Evolutionary conservation across 2,329 filamentous ascomycete genomes (phyloP).

Genomic region (Thielaviopsis ethacetica): DNA sequence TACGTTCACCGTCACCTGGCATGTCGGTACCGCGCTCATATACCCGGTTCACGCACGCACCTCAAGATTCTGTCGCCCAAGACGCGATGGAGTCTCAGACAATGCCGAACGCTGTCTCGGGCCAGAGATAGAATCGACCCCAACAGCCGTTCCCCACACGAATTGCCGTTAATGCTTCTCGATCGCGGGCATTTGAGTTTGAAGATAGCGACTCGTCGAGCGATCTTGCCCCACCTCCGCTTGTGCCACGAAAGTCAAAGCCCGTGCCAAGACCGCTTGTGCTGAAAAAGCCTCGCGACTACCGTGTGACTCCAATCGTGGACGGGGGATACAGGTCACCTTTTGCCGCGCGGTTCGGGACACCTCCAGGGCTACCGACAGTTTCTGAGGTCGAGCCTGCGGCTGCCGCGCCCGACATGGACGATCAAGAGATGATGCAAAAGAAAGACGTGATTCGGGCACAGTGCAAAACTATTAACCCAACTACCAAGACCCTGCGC

Average conservation of each 20-base stretch:
- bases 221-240: neutral
- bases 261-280: neutral
- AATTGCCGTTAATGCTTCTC: neutral
- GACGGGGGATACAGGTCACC: neutral
- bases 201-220: neutral
- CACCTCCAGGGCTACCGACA: neutral
- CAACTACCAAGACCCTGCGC: neutral
- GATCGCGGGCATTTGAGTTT: slow-evolving; percentile 3
- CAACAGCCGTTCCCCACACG: slow-evolving; percentile 4
- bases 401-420: neutral
- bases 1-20: neutral
- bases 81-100: neutral
- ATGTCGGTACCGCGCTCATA: neutral
- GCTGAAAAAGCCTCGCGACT: neutral
- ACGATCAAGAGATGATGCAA: neutral
- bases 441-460: neutral
- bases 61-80: neutral
- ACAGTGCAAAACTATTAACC: neutral
- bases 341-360: neutral
- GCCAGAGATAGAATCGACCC: slow-evolving; percentile 12
- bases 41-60: neutral
- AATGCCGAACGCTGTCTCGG: neutral
- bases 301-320: neutral
- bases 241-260: neutral
- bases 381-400: neutral